Evolutionary conservation across 2,329 filamentous ascomycete genomes (phyloP).

Genomic region (Colletotrichum sp.): DNA sequence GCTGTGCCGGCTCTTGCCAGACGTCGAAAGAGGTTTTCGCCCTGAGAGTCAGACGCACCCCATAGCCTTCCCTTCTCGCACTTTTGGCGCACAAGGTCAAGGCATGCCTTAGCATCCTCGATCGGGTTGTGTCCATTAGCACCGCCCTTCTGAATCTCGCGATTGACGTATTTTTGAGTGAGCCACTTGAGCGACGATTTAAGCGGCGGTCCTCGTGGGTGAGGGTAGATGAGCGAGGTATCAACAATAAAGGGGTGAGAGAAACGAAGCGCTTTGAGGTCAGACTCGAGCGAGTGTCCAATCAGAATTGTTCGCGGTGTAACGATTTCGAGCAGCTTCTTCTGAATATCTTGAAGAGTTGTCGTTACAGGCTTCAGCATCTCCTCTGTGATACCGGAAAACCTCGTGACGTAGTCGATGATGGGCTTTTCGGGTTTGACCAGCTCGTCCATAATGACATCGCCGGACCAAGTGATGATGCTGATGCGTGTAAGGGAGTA

Average conservation of each 20-base stretch:
- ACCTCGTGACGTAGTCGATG: slow-evolving; percentile 88
- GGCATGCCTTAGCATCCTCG: slow-evolving; percentile 88
- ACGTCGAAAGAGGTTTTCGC: slow-evolving; percentile 89
- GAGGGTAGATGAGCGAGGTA: slow-evolving; percentile 87
- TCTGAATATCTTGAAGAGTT: slow-evolving; percentile 81
- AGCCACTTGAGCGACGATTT: slow-evolving; percentile 93
- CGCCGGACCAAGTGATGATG: slow-evolving; percentile 84
- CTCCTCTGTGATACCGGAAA: slow-evolving; percentile 88
- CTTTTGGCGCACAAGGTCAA: slow-evolving; percentile 94
- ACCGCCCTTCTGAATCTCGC: slow-evolving; percentile 86
- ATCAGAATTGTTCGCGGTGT: slow-evolving; percentile 75
- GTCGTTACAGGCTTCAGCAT: slow-evolving; percentile 87
- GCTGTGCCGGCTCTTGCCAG: slow-evolving; percentile 68
- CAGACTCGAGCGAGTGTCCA: slow-evolving; percentile 82
- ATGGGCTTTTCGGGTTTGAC: slow-evolving; percentile 92
- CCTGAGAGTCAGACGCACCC: slow-evolving; percentile 79
- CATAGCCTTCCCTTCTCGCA: slow-evolving; percentile 90
- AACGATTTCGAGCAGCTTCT: slow-evolving; percentile 74
- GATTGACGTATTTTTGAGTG: slow-evolving; percentile 80
- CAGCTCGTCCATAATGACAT: slow-evolving; percentile 83
- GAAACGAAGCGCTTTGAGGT: slow-evolving; percentile 82
- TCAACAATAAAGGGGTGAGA: slow-evolving; percentile 94
- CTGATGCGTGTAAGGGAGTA: slow-evolving; percentile 90
- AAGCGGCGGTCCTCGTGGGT: slow-evolving; percentile 85
- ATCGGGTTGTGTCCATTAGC: slow-evolving; percentile 83